Evolutionary conservation across 768 basidiomycete species (phyloP), one percentile per base, ranked within the genome.

Genomic region (Tricholomella constricta): DNA sequence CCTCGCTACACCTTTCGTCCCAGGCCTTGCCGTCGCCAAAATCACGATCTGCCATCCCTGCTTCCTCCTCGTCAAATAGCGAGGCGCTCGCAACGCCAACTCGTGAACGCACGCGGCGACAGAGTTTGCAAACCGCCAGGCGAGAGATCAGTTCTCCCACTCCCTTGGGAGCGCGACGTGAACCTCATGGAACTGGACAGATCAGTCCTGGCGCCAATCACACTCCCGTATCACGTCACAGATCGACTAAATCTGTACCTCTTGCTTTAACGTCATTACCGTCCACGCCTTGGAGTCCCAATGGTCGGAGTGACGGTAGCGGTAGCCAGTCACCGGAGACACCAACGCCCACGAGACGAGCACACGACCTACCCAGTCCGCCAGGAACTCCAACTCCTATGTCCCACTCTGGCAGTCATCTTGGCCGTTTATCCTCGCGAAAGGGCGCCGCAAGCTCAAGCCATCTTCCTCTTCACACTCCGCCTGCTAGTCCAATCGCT

Each of bases 1-100:
- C 89, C 48, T 78, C 84, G 25, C 68, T 91, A 38, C 84, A 87
- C 62, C 76, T 86, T 50, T 80, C 80, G 45, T 83, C 83, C 23
- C 78, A 80, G 69, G 72, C 80, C 29, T 62, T 77, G 45, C 78
- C 80, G 45, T 81, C 83, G 31, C 76, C 79, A n/a, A 78, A 74
- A 62, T 78, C 79, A 35, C 78, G 76, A 53, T 66, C 78, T 17
- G 71, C 74, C 49, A 65, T 80, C 17, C 72, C 79, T 52, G 72
- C 68, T 17, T 76, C 78, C 44, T 77, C 82, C 22, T 75, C 80
- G 17, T 77, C 81, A 35, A 72, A 70, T 54, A 74, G 72, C 57
- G 69, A 76, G 52, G 71, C 67, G 29, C 68, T 79, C 19, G 71
- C 70, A n/a, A 77, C 82, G 14, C 80, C 81, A 29, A 62, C 74